Evolutionary conservation across 2,329 filamentous ascomycete species (phyloP).

Genomic region (Ascocoryne sarcoides): DNA sequence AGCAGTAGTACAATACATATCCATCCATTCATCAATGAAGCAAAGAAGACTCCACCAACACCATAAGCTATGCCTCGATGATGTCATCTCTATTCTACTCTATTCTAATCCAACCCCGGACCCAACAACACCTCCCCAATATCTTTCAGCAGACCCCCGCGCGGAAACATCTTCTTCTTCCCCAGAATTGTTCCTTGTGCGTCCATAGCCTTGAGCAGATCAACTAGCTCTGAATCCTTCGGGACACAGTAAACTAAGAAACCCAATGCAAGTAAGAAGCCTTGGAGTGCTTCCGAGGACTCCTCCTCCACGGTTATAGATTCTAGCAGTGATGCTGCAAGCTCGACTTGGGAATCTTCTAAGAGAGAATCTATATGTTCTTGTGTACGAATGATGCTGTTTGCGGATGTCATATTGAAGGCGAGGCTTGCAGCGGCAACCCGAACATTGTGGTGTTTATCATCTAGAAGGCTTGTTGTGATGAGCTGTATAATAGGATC

Average conservation of each 20-base stretch:
- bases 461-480: constrained; percentile 71
- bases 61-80: not conserved
- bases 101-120: constrained; percentile 22
- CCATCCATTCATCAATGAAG: no score
- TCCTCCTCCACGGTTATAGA: constrained; percentile 50
- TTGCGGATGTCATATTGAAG: constrained; percentile 69
- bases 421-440: constrained; percentile 75
- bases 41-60: no score
- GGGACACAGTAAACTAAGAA: constrained; percentile 65
- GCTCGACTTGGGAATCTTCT: constrained; percentile 67
- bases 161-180: constrained; percentile 49
- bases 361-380: constrained; percentile 49
- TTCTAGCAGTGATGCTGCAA: constrained; percentile 74
- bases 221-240: constrained; percentile 64
- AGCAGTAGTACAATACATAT: no score
- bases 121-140: constrained; percentile 36
- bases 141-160: constrained; percentile 48
- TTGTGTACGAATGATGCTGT: constrained; percentile 55
- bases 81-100: not conserved
- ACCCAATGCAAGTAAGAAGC: constrained; percentile 67
- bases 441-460: constrained; percentile 62
- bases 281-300: constrained; percentile 66
- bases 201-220: constrained; percentile 72
- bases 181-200: constrained; percentile 53
- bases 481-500: constrained; percentile 58